Evolutionary conservation across 331 rosid species (phyloP), one percentile per base, ranked within the genome.

Genomic region (Dryas integrifolia): DNA sequence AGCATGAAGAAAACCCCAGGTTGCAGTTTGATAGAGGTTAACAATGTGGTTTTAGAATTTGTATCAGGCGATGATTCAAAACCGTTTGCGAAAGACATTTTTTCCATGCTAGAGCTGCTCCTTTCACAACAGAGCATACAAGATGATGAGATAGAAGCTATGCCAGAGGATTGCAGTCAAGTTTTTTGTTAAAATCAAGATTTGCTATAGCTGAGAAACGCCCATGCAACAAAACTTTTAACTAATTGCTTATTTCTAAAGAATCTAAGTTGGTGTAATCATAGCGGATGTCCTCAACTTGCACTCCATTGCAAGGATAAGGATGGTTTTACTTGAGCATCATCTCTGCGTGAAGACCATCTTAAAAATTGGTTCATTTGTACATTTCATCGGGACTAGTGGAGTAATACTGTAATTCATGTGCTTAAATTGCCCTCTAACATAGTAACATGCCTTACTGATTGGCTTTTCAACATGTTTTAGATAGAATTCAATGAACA

Each of bases 1-100:
- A 71, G 79, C 81, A 83, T 81, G 56, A 89, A 85, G 84, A 92
- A 83, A 82, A 84, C 82, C 40, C 96, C 96, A 0, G 90, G 93
- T 16, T 81, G 85, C 76, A 92, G 96, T 78, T 78, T 71, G 65
- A 86, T 87, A 45, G 88, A 89, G 80, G 86, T 91, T 21, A 61
- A 84, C 77, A 84, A 83, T 64, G 52, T 66, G 52, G 90, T 89
- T 67, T 77, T 83, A 67, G 96, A 92, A 66, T 89, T 88, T 45
- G 87, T 83, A 12, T 77, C 92, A 0, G 86, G 87, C 1, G 90
- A 88, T 26, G 55, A 84, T 69, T 72, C 86, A 41, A 89, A 88
- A 70, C 82, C 90, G 44, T 87, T 81, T 72, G 78, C 89, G 14
- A 65, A 79, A 74, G 83, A 84, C 12, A 77, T 92, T 4, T 84